Conservation (phyloP, 805 yeast species). For the Wickerhamiella bombiphila region DNA sequence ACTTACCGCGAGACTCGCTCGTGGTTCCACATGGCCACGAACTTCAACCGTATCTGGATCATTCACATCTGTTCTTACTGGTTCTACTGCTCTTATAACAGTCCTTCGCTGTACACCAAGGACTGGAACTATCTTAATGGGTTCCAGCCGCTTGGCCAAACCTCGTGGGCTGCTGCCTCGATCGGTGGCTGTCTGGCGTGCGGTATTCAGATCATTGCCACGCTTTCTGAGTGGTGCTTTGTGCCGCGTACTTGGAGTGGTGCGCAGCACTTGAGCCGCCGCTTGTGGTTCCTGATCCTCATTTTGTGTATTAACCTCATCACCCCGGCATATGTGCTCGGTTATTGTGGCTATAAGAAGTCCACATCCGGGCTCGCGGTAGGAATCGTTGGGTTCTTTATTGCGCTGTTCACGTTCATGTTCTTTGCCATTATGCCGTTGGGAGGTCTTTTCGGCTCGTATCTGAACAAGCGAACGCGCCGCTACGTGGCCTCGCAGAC, state of each 20-base stretch:
- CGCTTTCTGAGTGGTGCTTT: conserved; percentile 83
- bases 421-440: conserved; percentile 92
- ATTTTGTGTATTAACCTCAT: conserved; percentile 63
- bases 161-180: conserved; percentile 86
- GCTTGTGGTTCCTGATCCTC: conserved; percentile 58
- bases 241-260: conserved; percentile 99
- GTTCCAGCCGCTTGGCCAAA: conserved; percentile 79
- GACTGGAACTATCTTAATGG: conserved; percentile 70
- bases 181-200: conserved; percentile 84
- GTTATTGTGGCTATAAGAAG: conserved; percentile 45
- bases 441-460: conserved; percentile 90
- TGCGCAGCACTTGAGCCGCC: conserved; percentile 88
- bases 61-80: conserved; percentile 80
- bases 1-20: conserved; percentile 93
- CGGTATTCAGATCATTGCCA: conserved; percentile 70
- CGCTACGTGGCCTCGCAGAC: conserved; percentile 86
- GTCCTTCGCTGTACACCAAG: conserved; percentile 81
- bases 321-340: conserved; percentile 75
- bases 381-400: conserved; percentile 75
- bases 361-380: conserved; percentile 66
- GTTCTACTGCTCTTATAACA: conserved; percentile 89
- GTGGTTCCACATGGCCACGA: conserved; percentile 90
- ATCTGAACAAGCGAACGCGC: conserved; percentile 75
- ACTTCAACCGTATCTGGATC: conserved; percentile 97
- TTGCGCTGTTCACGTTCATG: conserved; percentile 67